Conservation (phyloP, 371 early-diverging fungal species). For the Batrachochytrium dendrobatidis region DNA sequence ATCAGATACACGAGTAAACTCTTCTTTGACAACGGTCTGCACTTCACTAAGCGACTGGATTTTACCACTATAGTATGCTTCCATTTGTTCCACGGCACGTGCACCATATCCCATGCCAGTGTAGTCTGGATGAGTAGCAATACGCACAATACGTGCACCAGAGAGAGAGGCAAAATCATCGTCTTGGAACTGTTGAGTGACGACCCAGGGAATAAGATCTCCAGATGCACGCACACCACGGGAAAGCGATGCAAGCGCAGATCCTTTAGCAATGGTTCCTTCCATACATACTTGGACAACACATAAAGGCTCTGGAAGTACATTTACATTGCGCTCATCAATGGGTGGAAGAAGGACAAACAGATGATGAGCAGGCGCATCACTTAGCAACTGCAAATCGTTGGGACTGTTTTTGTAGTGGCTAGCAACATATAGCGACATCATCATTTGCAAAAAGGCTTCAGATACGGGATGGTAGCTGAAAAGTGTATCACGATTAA, state of each 20-base stretch:
- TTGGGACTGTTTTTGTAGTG: conserved; percentile 99
- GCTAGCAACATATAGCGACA: conserved; percentile 93
- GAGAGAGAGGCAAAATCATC: conserved; percentile 89
- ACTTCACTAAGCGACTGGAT: conserved; percentile 62
- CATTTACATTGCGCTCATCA: conserved; percentile 46
- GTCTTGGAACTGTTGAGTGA: conserved; percentile 95
- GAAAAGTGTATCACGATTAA: conserved; percentile 89
- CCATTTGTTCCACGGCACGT: conserved; percentile 76
- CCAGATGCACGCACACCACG: conserved; percentile 86
- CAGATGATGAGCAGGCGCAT: conserved; percentile 97
- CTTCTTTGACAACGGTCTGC: conserved; percentile 34
- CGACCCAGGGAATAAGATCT: conserved; percentile 97
- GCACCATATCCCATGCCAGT: conserved; percentile 96
- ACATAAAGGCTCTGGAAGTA: conserved; percentile 89
- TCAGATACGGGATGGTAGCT: conserved; percentile 93
- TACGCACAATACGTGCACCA: conserved; percentile 98
- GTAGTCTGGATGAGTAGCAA: conserved; percentile 98
- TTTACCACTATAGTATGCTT: conserved; percentile 80
- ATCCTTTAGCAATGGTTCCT: conserved; percentile 85
- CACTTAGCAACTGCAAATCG: conserved; percentile 93
- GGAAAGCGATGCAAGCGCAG: conserved; percentile 73
- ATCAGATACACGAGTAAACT: conserved; percentile 48
- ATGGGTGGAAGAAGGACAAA: conserved; percentile 93
- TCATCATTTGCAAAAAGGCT: conserved; percentile 93
- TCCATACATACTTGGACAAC: conserved; percentile 93